Percentiles rank a stretch among this genome's conserved stretches.
Evolutionary conservation across 257 asterid species (phyloP).

Genomic region (Misopates orontium): DNA sequence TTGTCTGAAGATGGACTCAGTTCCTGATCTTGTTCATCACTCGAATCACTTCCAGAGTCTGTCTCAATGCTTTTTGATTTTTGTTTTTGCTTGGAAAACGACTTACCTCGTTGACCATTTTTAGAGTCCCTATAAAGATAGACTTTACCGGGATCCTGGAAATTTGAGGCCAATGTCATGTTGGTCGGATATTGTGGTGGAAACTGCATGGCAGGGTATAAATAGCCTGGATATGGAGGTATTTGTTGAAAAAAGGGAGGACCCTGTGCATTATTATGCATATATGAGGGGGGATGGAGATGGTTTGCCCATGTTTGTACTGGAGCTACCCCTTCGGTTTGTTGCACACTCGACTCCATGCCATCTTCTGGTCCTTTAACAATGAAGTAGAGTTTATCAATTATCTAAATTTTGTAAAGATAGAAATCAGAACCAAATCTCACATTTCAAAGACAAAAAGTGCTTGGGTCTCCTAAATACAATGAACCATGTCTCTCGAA

Average conservation of each 20-base stretch:
- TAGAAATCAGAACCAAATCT: background rate
- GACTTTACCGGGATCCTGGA: constrained; percentile 43
- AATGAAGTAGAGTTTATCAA: constrained; percentile 13
- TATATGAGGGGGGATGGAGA: constrained; percentile 40
- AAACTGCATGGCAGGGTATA: constrained; percentile 55
- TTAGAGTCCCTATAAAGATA: constrained; percentile 36
- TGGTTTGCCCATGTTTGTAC: constrained; percentile 52
- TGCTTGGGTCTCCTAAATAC: no score
- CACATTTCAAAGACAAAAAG: background rate
- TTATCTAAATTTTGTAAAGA: background rate
- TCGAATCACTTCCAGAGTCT: constrained; percentile 46
- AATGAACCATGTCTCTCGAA: no score
- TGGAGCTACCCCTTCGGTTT: constrained; percentile 51
- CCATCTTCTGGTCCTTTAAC: constrained; percentile 45
- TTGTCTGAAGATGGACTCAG: constrained; percentile 35
- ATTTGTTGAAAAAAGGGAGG: constrained; percentile 44
- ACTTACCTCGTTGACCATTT: constrained; percentile 33
- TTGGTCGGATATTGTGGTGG: constrained; percentile 51
- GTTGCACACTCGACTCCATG: constrained; percentile 40
- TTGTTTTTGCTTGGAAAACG: constrained; percentile 40
- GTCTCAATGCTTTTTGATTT: constrained; percentile 34
- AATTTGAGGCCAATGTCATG: constrained; percentile 52
- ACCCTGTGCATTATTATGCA: constrained; percentile 46
- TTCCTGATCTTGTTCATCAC: constrained; percentile 41
- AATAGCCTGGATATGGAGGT: constrained; percentile 57